These are phyloP conservation scores for Aegilops longissima DNA, from an alignment of 176 grass and related monocot species.

Conservation along the genomic window DNA sequence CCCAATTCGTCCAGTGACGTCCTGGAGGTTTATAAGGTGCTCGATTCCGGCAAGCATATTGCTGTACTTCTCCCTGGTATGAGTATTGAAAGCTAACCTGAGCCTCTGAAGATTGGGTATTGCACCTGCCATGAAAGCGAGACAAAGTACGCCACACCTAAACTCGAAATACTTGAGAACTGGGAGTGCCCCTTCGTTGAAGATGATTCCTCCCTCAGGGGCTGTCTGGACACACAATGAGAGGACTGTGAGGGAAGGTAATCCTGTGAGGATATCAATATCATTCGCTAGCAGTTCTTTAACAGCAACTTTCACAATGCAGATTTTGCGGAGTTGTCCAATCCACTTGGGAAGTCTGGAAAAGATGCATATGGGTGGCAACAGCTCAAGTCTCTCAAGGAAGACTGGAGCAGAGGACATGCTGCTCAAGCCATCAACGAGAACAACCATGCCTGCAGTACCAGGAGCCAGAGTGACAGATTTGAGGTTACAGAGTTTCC, in stretches of 20 bases:
- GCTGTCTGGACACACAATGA: neutral
- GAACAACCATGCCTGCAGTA: neutral
- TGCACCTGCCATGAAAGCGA: neutral
- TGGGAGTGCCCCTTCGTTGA: neutral
- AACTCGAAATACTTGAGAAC: constrained; percentile 4
- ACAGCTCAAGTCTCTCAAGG: constrained; percentile 4
- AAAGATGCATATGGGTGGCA: constrained; percentile 9
- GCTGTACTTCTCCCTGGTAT: neutral
- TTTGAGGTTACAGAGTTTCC: constrained; percentile 5
- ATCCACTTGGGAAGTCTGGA: constrained; percentile 20
- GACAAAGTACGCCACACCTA: neutral
- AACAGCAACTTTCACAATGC: constrained; percentile 20
- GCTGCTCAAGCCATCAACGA: neutral
- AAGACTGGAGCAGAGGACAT: neutral
- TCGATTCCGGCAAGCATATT: constrained; percentile 4
- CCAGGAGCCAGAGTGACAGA: neutral
- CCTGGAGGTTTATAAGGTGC: neutral
- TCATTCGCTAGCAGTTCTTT: neutral
- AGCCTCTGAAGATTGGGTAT: neutral
- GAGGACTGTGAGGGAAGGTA: neutral
- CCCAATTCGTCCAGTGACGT: neutral
- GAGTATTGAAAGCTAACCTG: constrained; percentile 2
- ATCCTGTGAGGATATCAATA: neutral
- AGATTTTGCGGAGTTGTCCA: neutral
- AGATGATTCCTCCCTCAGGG: neutral